Conservation (phyloP, 805 yeast species). For the Hanseniaspora lachancei region DNA sequence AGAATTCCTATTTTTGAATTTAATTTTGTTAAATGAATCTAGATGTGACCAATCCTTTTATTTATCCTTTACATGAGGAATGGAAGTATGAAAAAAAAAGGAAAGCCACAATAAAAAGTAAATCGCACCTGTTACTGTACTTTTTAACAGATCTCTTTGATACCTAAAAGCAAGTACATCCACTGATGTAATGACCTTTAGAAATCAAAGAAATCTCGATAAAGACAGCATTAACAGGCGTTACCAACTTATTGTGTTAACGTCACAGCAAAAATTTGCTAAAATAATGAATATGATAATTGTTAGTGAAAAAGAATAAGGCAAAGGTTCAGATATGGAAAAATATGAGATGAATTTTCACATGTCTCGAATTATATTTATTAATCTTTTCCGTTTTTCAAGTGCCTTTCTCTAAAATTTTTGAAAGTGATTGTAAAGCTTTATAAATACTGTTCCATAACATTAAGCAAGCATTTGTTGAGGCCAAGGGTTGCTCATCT, state of each 20-base stretch:
- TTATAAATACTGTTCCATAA: no score
- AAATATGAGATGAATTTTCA: no score
- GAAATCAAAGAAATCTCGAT: neutral
- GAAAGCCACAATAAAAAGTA: no score
- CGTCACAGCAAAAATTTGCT: neutral
- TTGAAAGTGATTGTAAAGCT: no score
- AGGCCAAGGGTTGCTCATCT: no score
- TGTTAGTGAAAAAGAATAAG: neutral
- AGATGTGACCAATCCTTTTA: neutral
- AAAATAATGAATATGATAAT: neutral
- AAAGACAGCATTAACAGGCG: neutral
- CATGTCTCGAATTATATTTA: no score
- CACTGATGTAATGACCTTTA: neutral
- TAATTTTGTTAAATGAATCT: neutral
- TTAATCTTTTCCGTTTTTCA: no score
- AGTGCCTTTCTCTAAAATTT: no score
- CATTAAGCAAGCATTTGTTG: no score
- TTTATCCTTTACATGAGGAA: neutral
- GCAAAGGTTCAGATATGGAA: no score
- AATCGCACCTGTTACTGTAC: neutral
- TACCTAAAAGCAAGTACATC: neutral
- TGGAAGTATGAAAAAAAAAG: no score
- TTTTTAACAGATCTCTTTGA: neutral
- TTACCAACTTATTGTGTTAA: neutral
- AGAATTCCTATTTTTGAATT: slow-evolving; percentile 57